Conservation (phyloP, 352 stramenopile species). For the Phytophthora ohioensis region DNA sequence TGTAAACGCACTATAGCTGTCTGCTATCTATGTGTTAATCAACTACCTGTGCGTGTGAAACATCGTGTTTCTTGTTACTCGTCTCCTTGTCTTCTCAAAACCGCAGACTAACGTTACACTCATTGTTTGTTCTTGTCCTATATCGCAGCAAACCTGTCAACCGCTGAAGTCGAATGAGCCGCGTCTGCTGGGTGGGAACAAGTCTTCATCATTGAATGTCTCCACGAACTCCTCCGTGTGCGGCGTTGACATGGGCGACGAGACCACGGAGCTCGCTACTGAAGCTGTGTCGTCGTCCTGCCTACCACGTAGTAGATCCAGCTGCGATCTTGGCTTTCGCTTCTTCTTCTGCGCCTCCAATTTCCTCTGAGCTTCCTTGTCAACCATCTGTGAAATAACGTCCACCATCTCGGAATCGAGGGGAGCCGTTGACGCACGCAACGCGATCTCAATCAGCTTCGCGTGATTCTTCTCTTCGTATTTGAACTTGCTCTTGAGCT, state of each 20-base stretch:
- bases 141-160: constrained; percentile 27
- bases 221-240: constrained; percentile 53
- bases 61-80: constrained; percentile 17
- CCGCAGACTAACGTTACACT: constrained; percentile 4
- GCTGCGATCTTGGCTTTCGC: constrained; percentile 28
- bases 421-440: constrained; percentile 73
- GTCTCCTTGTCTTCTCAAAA: constrained; percentile 14
- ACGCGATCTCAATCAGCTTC: constrained; percentile 80
- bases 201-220: constrained; percentile 52
- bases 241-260: constrained; percentile 42
- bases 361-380: constrained; percentile 75
- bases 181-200: constrained; percentile 61
- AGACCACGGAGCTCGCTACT: constrained; percentile 30
- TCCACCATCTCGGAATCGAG: constrained; percentile 86
- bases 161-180: constrained; percentile 78
- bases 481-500: constrained; percentile 91
- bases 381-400: constrained; percentile 81
- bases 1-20: constrained; percentile 29
- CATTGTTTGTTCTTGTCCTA: constrained; percentile 1
- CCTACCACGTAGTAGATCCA: constrained; percentile 12
- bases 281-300: constrained; percentile 38
- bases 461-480: constrained; percentile 86
- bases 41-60: constrained; percentile 32
- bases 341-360: constrained; percentile 53
- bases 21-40: constrained; percentile 9